Evolutionary conservation across 2,329 filamentous ascomycete genomes (phyloP).

Genomic region (Leptographium wingfieldii): DNA sequence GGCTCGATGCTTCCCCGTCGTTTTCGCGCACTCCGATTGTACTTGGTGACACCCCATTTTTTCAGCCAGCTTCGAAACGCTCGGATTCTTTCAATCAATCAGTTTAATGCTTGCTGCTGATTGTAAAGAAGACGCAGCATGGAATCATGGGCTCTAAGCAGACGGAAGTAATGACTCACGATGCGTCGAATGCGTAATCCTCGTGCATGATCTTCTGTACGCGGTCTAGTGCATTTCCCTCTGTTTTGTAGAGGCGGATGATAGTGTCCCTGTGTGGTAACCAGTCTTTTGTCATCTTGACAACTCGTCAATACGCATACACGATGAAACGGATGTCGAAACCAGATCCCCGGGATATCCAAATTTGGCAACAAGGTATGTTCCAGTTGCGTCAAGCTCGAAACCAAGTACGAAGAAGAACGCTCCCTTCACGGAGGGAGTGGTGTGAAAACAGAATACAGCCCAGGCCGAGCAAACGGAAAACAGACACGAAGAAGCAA

Average conservation of each 20-base stretch:
- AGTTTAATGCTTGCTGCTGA: neutral
- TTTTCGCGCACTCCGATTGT: constrained; percentile 19
- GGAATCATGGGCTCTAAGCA: too few species aligned
- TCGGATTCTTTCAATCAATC: constrained; percentile 16
- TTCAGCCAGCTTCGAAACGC: constrained; percentile 37
- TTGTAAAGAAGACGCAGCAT: neutral
- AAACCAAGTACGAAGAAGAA: neutral
- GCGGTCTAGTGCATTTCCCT: constrained; percentile 26
- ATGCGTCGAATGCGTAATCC: constrained; percentile 17
- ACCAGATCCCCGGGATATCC: too few species aligned
- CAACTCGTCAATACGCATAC: neutral
- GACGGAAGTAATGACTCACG: constrained; percentile 18
- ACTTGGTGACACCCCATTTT: constrained; percentile 33
- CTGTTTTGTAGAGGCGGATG: constrained; percentile 26
- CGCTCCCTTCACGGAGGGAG: too few species aligned
- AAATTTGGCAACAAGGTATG: too few species aligned
- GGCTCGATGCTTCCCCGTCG: too few species aligned
- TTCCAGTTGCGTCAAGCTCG: too few species aligned
- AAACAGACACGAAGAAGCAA: too few species aligned
- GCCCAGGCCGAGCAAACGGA: too few species aligned
- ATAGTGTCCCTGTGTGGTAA: constrained; percentile 17
- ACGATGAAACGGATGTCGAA: neutral
- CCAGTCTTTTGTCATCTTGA: neutral
- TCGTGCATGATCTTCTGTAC: constrained; percentile 16
- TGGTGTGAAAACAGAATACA: too few species aligned